Evolutionary conservation across 1,139 yeast genomes (phyloP).

Genomic region (Geotrichum phurueaensis): DNA sequence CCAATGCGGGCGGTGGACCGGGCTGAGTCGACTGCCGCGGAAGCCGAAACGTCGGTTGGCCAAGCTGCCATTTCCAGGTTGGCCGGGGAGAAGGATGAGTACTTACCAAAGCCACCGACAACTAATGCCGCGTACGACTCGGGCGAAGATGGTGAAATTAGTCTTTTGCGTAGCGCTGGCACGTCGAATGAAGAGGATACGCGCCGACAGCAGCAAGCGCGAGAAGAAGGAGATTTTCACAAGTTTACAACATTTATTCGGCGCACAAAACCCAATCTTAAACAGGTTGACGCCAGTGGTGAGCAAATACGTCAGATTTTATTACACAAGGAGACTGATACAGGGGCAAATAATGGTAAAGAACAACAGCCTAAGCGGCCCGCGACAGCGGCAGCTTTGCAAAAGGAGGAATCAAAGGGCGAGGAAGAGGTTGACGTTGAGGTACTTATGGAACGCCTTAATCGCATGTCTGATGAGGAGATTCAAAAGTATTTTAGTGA

Average conservation of each 20-base stretch:
- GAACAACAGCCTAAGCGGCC: too few species aligned
- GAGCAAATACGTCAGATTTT: neutral
- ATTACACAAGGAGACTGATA: neutral
- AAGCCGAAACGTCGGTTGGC: neutral
- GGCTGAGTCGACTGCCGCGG: conserved; percentile 2
- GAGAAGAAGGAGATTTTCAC: conserved; percentile 89
- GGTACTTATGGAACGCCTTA: neutral
- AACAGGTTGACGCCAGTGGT: neutral
- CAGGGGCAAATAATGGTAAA: neutral
- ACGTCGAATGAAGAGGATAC: conserved; percentile 16
- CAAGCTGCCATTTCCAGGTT: neutral
- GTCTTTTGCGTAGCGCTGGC: conserved; percentile 1
- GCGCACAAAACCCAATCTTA: neutral
- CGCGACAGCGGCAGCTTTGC: too few species aligned
- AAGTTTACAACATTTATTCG: conserved; percentile 53
- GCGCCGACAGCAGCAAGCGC: conserved; percentile 53
- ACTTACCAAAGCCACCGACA: conserved; percentile 4
- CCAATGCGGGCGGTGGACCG: neutral
- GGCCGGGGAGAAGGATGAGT: neutral
- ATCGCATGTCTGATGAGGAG: neutral
- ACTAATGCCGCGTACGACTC: conserved; percentile 6
- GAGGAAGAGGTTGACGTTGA: neutral
- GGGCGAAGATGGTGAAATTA: conserved; percentile 3
- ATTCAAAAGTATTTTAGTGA: neutral
- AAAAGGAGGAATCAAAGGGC: neutral